Conservation (phyloP, 2,329 filamentous ascomycete genomes). For the Talaromyces sp. region DNA sequence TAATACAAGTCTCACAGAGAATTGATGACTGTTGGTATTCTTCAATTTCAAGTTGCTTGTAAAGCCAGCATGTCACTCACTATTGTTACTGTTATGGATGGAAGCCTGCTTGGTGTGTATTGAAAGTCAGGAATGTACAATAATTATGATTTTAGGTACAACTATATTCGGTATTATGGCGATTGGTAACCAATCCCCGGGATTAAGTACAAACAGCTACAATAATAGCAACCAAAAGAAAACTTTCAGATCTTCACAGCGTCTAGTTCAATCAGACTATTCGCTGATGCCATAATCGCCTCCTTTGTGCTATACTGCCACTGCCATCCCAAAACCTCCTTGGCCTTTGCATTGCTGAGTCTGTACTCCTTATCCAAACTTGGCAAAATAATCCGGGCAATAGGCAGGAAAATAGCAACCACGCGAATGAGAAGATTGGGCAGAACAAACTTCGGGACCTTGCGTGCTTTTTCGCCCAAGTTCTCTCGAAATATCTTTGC, state of each 20-base stretch:
- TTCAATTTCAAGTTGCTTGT: background rate
- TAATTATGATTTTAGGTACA: background rate
- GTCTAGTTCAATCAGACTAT: background rate
- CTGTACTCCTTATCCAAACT: background rate
- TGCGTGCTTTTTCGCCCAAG: background rate
- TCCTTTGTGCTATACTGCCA: conserved; percentile 5
- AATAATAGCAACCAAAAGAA: background rate
- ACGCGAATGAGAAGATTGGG: background rate
- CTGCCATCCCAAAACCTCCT: conserved; percentile 1
- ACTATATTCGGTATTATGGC: background rate
- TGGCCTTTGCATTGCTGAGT: conserved; percentile 4
- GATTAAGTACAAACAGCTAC: background rate
- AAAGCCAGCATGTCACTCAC: background rate
- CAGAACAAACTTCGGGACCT: background rate
- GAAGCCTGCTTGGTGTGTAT: background rate
- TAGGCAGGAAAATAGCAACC: conserved; percentile 1
- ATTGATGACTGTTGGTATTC: background rate
- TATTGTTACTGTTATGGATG: background rate
- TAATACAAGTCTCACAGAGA: too few relatives aligned
- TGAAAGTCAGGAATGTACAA: background rate
- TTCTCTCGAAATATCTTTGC: conserved; percentile 4
- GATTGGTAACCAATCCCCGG: too few relatives aligned
- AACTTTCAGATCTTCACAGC: background rate
- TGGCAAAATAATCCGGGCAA: background rate
- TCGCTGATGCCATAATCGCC: background rate